phyloP scores from a whole-genome alignment of 192 early-diverging fungal species.

The Rhizoclosmatium sp. region DNA sequence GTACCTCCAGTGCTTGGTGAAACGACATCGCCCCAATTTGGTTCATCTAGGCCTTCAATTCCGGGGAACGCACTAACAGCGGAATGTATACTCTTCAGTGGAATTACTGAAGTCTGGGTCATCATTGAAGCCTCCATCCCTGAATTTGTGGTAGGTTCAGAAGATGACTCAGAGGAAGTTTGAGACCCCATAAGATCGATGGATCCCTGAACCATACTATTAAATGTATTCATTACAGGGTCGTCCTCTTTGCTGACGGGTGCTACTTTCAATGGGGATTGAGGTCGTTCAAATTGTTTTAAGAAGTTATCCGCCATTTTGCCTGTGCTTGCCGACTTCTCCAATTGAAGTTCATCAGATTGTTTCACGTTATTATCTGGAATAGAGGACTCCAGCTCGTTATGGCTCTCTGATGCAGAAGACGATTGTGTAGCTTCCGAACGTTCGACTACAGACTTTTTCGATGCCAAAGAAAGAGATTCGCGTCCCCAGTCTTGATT shows the following conservation, averaged over 20 bases:
- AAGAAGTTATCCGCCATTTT: conserved; percentile 6
- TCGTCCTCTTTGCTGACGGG: not conserved
- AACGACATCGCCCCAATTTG: conserved; percentile 30
- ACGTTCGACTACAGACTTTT: too few relatives aligned
- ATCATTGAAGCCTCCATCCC: not conserved
- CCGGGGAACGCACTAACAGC: not conserved
- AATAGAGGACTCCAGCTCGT: not conserved
- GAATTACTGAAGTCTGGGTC: not conserved
- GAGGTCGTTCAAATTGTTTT: conserved; percentile 21
- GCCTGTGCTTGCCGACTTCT: not conserved
- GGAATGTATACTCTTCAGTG: not conserved
- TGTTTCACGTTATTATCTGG: too few relatives aligned
- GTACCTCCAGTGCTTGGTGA: not conserved
- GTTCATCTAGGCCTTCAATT: conserved; percentile 30
- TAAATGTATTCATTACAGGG: conserved; percentile 4
- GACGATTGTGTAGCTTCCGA: not conserved
- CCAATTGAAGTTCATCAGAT: too few relatives aligned
- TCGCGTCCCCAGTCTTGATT: conserved; percentile 48
- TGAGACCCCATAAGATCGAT: not conserved
- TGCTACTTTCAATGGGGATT: not conserved
- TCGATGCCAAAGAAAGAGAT: not conserved
- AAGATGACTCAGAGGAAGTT: not conserved
- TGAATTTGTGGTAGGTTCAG: not conserved
- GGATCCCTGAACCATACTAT: conserved; percentile 4
- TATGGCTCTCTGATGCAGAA: not conserved